A percentile compares a stretch with the other conserved stretches of the same genome.
These are phyloP conservation scores for Starmerella potacharoeniae DNA, from an alignment of 805 yeast genomes.

Conservation along the genomic window DNA sequence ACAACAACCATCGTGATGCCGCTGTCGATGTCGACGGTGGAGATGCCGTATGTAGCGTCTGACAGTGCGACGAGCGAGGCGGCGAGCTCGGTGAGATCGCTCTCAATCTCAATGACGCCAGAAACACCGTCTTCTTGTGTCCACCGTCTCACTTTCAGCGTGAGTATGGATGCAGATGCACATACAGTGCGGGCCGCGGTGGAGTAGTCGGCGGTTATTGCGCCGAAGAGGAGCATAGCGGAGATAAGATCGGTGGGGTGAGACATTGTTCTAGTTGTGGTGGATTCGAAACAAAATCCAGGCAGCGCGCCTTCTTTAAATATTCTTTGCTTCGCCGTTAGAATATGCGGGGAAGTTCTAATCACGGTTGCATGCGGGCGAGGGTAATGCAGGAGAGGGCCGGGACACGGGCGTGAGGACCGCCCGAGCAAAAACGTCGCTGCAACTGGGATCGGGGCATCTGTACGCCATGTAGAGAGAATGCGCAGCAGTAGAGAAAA, in stretches of 20 bases:
- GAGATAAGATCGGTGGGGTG: background rate
- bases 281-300: background rate
- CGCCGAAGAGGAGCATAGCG: background rate
- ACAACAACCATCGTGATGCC: background rate
- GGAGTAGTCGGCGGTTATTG: constrained; percentile 2
- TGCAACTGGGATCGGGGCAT: no score
- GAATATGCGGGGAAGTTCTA: background rate
- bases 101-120: background rate
- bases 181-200: background rate
- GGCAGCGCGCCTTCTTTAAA: background rate
- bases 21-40: background rate
- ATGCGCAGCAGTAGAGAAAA: no score
- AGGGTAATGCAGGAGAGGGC: background rate
- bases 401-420: no score
- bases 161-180: background rate
- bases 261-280: background rate
- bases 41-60: background rate
- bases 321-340: background rate
- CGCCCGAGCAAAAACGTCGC: no score
- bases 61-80: background rate
- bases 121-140: background rate
- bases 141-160: background rate
- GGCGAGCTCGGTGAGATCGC: constrained; percentile 1
- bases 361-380: background rate
- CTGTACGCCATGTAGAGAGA: no score